These are phyloP conservation scores for Aspergillus neotritici DNA, from an alignment of 2,329 filamentous ascomycete genomes.

Conservation along the genomic window DNA sequence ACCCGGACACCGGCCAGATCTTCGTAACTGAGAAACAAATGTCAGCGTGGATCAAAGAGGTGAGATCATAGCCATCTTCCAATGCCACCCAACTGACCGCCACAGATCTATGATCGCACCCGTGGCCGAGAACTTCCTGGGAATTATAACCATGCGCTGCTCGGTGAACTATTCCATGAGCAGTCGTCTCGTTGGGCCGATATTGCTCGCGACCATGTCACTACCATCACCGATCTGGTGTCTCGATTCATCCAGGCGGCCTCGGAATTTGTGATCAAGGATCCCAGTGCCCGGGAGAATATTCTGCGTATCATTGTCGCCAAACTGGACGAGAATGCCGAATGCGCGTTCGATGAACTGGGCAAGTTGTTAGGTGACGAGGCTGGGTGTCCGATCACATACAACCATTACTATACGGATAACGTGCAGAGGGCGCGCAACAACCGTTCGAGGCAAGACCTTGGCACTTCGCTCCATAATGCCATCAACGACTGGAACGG, in stretches of 20 bases:
- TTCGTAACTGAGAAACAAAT: conserved; percentile 11
- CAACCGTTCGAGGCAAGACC: conserved; percentile 1
- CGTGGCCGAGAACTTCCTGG: conserved; percentile 26
- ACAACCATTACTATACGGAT: conserved; percentile 31
- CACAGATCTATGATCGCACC: conserved; percentile 21
- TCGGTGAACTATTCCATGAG: conserved; percentile 21
- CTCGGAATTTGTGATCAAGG: conserved; percentile 8
- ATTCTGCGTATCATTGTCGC: neutral
- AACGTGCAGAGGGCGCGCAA: conserved; percentile 24
- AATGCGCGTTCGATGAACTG: conserved; percentile 9
- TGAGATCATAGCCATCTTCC: too few relatives aligned
- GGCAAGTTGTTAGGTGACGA: conserved; percentile 15
- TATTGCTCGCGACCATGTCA: conserved; percentile 14
- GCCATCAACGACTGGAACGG: conserved; percentile 8
- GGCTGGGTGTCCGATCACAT: conserved; percentile 23
- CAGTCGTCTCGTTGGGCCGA: conserved; percentile 24
- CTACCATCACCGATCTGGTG: conserved; percentile 3
- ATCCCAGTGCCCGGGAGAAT: conserved; percentile 3
- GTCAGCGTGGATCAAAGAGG: conserved; percentile 17
- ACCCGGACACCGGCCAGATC: conserved; percentile 7
- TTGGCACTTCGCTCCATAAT: conserved; percentile 4
- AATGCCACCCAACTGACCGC: too few relatives aligned
- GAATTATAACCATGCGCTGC: conserved; percentile 23
- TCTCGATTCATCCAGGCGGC: conserved; percentile 9
- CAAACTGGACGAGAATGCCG: conserved; percentile 6